Evolutionary conservation across 2,329 filamentous ascomycete genomes (phyloP).

Genomic region (Pestalotiopsis sp.): DNA sequence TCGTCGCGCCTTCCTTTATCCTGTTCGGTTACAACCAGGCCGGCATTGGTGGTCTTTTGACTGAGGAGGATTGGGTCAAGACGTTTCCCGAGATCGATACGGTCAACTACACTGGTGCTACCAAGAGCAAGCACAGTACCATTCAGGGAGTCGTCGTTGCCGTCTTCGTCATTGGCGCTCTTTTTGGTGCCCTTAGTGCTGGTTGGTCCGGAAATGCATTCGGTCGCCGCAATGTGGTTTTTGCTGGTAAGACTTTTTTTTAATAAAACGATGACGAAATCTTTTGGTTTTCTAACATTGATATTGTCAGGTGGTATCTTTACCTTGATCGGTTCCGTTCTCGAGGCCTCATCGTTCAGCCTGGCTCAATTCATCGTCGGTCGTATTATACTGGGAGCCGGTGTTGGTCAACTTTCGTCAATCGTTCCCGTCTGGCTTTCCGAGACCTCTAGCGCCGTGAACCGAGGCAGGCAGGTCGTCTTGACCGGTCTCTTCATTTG

Average conservation of each 20-base stretch:
- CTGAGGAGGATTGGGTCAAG: constrained; percentile 34
- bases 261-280: no score
- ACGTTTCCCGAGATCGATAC: constrained; percentile 44
- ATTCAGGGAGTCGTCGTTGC: constrained; percentile 41
- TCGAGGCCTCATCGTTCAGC: constrained; percentile 41
- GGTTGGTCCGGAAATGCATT: constrained; percentile 40
- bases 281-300: background rate
- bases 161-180: constrained; percentile 39
- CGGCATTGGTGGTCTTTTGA: constrained; percentile 39
- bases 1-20: constrained; percentile 46
- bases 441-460: constrained; percentile 40
- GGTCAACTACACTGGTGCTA: constrained; percentile 32
- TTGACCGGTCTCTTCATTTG: constrained; percentile 39
- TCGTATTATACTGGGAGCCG: constrained; percentile 41
- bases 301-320: constrained; percentile 30
- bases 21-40: constrained; percentile 47
- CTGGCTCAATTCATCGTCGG: constrained; percentile 46
- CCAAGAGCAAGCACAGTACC: constrained; percentile 35
- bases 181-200: constrained; percentile 37
- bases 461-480: constrained; percentile 46
- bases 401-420: constrained; percentile 40
- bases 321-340: constrained; percentile 45
- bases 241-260: constrained; percentile 26
- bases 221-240: constrained; percentile 44
- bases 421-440: constrained; percentile 45